Percentiles rank a stretch among this genome's conserved stretches.
These are phyloP conservation scores for Xerocomellus intermedius DNA, from an alignment of 768 basidiomycete species.

Conservation along the genomic window DNA sequence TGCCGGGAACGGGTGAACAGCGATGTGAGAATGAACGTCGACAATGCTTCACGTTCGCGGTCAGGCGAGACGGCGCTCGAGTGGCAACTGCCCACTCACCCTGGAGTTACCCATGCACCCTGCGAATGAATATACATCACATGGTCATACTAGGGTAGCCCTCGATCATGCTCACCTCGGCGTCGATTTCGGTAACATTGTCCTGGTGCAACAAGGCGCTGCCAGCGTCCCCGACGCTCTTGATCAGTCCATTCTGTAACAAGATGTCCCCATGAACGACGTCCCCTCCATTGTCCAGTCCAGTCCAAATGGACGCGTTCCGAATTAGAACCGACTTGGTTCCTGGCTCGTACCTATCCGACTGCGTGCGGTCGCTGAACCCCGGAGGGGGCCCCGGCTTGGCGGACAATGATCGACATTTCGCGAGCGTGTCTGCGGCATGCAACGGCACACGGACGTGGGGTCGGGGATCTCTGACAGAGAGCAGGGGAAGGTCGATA, in stretches of 20 bases:
- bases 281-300: slow-evolving; percentile 53
- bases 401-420: slow-evolving; percentile 45
- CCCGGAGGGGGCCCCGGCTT: slow-evolving; percentile 43
- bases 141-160: not conserved
- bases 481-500: slow-evolving; percentile 7
- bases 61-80: not conserved
- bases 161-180: slow-evolving; percentile 16
- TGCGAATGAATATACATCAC: slow-evolving; percentile 13
- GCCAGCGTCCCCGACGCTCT: slow-evolving; percentile 46
- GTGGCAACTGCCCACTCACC: slow-evolving; percentile 13
- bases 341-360: slow-evolving; percentile 55
- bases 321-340: slow-evolving; percentile 54
- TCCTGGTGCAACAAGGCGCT: not conserved
- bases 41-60: slow-evolving; percentile 36
- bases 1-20: slow-evolving; percentile 38
- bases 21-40: slow-evolving; percentile 60
- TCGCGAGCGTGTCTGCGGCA: slow-evolving; percentile 35
- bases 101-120: slow-evolving; percentile 69
- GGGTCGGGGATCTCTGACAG: not conserved
- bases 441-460: slow-evolving; percentile 18
- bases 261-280: slow-evolving; percentile 59
- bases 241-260: slow-evolving; percentile 62
- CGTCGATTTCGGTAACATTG: slow-evolving; percentile 44
- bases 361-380: slow-evolving; percentile 48
- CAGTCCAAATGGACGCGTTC: slow-evolving; percentile 83